These are phyloP conservation scores for Backusella psychrophila DNA, from an alignment of 192 early-diverging fungal species.

Conservation along the genomic window DNA sequence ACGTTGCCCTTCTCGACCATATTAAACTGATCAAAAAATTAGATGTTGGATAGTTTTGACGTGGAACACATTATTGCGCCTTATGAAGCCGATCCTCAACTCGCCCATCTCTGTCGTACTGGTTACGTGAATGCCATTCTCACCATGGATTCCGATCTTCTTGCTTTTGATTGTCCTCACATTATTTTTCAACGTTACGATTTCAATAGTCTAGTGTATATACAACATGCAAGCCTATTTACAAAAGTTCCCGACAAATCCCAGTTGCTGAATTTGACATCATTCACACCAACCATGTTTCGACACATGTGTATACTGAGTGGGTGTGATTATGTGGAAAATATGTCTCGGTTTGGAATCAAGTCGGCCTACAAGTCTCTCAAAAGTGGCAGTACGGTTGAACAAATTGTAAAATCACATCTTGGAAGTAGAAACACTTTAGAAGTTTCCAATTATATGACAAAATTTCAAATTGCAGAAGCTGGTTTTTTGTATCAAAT, in stretches of 20 bases:
- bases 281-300: slow-evolving; percentile 63
- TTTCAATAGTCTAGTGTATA: slow-evolving; percentile 65
- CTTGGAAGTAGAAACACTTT: slow-evolving; percentile 36
- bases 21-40: slow-evolving; percentile 7
- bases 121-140: slow-evolving; percentile 76
- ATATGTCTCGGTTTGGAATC: slow-evolving; percentile 82
- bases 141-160: slow-evolving; percentile 94
- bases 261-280: slow-evolving; percentile 30
- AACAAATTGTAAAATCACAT: slow-evolving; percentile 35
- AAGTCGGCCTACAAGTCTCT: slow-evolving; percentile 69
- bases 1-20: not conserved
- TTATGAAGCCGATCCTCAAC: slow-evolving; percentile 97
- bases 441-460: slow-evolving; percentile 66
- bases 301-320: slow-evolving; percentile 94
- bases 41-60: slow-evolving; percentile 58
- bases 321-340: slow-evolving; percentile 96
- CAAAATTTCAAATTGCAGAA: slow-evolving; percentile 72
- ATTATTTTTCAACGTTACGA: slow-evolving; percentile 85
- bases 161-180: slow-evolving; percentile 87
- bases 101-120: slow-evolving; percentile 74
- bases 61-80: slow-evolving; percentile 89
- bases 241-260: slow-evolving; percentile 34
- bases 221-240: slow-evolving; percentile 53
- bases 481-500: slow-evolving; percentile 87
- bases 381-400: slow-evolving; percentile 40